Base-by-base conservation (phyloP, 352 stramenopile species). In the Detonula confervacea region DNA sequence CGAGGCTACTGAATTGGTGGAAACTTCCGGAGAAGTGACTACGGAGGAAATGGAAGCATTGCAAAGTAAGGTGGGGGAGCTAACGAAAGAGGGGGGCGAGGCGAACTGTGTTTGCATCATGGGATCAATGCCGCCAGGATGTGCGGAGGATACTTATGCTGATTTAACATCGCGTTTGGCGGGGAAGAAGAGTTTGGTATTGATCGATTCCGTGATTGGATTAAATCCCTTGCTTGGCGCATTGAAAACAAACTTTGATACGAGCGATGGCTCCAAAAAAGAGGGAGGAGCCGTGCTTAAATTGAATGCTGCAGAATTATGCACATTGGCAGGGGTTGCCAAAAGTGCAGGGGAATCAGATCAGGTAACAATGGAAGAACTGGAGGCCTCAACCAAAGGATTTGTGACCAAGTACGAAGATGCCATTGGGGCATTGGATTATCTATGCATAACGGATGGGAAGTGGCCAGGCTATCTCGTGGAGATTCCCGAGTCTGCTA, bases 201-300 rank as follows among this genome's bases (percentile, higher is more conserved):
- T 93, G 18, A 83, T 93, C 57, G 88, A 93, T 84, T 91, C 86
- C 11, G 83, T 93, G 2, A 69, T 84, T 54, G 88, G 88, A 54
- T 63, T 92, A 16, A 63, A 80, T 46, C 25, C 73, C 25, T 47
- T 90, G 44, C 57, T 93, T 4, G 30, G 66, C 29, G 18, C 52
- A 16, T 64, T 92, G 8, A 71, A 62, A n/a, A 35, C 55, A 27
- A 64, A 54, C 11, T 78, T 65, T n/a, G n/a, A n/a, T n/a, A n/a
- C n/a, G n/a, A n/a, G n/a, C 54, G 29, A 57, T 18, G 54, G 55
- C 27, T 33, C 42, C 27, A 46, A 75, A 27, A 73, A 46, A 66
- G 12, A 61, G 29, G 46, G 70, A 35, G 67, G 63, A 57, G 63
- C 39, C n/a, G 71, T 92, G 3, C 68, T 91, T 4, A 93, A 93